Evolutionary conservation across 1,139 yeast genomes (phyloP), one percentile per base, ranked within the genome.

Genomic region (Fermentozyma sake): DNA sequence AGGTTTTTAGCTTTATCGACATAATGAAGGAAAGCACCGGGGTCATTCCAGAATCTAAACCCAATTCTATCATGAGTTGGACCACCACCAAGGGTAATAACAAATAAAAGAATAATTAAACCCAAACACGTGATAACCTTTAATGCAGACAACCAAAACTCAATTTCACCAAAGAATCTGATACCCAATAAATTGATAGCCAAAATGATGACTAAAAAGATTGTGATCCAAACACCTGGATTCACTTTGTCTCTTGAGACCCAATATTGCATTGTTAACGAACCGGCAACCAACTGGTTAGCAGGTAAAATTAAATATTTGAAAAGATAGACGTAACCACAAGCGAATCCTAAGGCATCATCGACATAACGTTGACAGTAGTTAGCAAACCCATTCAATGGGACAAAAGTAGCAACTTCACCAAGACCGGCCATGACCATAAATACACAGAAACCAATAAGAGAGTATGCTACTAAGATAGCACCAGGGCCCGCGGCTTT

Each of bases 331-430:
- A 69, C 66, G 48, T 76, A 76, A 33, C 87, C 89, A 46, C 82
- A 80, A 3, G 86, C 86, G 52, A 79, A 79, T 2, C 87, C 89
- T 28, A 80, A 62, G 4, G 85, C 73, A 19, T 78, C 80, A 42
- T 79, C 86, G 32, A 73, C 76, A 44, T 77, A 80, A 36, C 87
- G 62, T 29, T 74, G 67, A 32, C 82, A 76, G 48, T 79, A 80
- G 41, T 82, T 79, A 16, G 85, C 75, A 51, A 79, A 79, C 17
- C 86, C 86, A 47, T 78, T 81, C 42, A 79, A 59, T 12, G 87
- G 87, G 31, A 77, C 64, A 43, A 70, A 78, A 10, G 86, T 67
- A n/a, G 86, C 83, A 61, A 81, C 75, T 55, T 80, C 91, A 26
- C 89, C 87, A 29, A 81, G 61, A 10, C 78, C 79, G 38, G 77